phyloP scores from a whole-genome alignment of 371 early-diverging fungal genomes.

The Mucor lusitanicus region DNA sequence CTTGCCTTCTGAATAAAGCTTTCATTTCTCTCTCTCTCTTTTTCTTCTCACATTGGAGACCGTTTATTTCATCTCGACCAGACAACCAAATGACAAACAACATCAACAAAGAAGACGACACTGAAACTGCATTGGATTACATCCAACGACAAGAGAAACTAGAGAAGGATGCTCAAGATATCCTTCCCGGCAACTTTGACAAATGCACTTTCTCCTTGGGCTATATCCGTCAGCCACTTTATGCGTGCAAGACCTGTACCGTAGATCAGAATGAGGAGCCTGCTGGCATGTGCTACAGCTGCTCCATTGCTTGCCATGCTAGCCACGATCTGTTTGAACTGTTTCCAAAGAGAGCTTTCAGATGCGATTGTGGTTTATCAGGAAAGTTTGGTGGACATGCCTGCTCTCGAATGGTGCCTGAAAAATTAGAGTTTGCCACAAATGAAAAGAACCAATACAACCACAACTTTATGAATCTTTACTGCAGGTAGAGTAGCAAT shows the following conservation, averaged over 20 bases:
- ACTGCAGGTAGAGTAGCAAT: constrained; percentile 64
- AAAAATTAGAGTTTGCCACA: constrained; percentile 33
- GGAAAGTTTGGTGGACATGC: constrained; percentile 38
- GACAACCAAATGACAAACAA: constrained; percentile 2
- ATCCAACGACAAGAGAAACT: constrained; percentile 54
- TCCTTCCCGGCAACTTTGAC: constrained; percentile 75
- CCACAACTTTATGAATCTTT: constrained; percentile 79
- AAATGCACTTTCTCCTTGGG: constrained; percentile 77
- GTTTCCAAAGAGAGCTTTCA: constrained; percentile 79
- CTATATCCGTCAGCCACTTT: constrained; percentile 80
- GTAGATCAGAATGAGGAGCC: constrained; percentile 27
- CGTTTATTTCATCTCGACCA: neutral
- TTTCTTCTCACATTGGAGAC: neutral
- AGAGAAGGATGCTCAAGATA: constrained; percentile 57
- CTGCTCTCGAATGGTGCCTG: constrained; percentile 37
- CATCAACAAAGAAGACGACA: constrained; percentile 20
- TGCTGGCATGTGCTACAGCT: constrained; percentile 81
- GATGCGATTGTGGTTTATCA: constrained; percentile 84
- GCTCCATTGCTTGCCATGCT: constrained; percentile 80
- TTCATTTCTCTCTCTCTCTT: neutral
- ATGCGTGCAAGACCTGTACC: constrained; percentile 81
- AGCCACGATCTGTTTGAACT: constrained; percentile 82
- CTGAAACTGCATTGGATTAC: constrained; percentile 60
- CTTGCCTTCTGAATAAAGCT: neutral
- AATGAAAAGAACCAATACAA: constrained; percentile 76